phyloP scores from a whole-genome alignment of 2,329 filamentous ascomycete genomes.

The Sordariomycetes sp. region DNA sequence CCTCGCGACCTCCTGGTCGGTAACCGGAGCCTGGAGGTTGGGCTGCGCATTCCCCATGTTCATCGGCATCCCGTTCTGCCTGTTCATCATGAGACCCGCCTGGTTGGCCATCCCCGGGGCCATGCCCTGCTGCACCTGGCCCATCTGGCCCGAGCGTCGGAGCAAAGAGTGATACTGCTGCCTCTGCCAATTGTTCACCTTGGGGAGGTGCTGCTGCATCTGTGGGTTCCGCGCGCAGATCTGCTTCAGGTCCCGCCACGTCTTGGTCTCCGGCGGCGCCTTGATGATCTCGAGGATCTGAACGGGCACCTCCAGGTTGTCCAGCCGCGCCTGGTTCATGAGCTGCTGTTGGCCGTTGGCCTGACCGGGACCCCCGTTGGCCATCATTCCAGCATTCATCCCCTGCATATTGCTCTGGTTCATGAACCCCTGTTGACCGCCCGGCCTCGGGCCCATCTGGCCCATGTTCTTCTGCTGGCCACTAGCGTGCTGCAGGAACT shows the following conservation, averaged over 20 bases:
- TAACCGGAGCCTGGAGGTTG: not conserved
- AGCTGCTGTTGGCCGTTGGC: constrained; percentile 17
- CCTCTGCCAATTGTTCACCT: constrained; percentile 19
- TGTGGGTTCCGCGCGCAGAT: constrained; percentile 24
- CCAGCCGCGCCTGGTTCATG: constrained; percentile 21
- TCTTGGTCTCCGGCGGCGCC: constrained; percentile 29
- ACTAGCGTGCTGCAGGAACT: constrained; percentile 18
- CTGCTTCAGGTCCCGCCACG: constrained; percentile 31
- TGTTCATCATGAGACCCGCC: not conserved
- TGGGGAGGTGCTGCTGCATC: constrained; percentile 16
- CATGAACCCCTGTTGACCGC: not conserved
- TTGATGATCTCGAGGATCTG: constrained; percentile 18
- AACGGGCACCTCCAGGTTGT: constrained; percentile 31
- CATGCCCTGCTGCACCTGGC: constrained; percentile 10
- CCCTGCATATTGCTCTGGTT: not conserved
- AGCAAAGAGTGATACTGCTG: constrained; percentile 23
- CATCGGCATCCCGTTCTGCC: not conserved
- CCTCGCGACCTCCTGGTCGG: constrained; percentile 12
- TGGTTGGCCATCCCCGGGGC: not conserved
- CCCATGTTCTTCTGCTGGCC: constrained; percentile 10
- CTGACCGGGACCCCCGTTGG: not conserved
- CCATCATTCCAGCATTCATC: constrained; percentile 2
- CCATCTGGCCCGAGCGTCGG: constrained; percentile 15
- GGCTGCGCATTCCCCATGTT: not conserved
- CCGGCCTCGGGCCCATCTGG: constrained; percentile 4